phyloP scores from a whole-genome alignment of 1,284 basidiomycete species.

The Fomitopsis schrenkii region DNA sequence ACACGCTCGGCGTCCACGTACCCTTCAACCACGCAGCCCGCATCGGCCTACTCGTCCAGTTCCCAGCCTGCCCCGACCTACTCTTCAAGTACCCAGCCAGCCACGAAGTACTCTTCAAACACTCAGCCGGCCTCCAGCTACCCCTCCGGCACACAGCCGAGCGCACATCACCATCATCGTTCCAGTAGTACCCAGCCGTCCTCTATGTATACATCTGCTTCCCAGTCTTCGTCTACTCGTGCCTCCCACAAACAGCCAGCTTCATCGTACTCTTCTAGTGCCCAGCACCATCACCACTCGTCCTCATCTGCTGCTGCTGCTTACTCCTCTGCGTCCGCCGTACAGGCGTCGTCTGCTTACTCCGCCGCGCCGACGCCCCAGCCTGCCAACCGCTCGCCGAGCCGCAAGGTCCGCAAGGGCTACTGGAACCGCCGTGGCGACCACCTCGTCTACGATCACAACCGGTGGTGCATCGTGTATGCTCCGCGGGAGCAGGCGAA shows the following conservation, averaged over 20 bases:
- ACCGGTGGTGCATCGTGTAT: conserved; percentile 52
- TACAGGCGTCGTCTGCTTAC: conserved; percentile 16
- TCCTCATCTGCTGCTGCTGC: background rate
- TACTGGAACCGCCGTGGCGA: conserved; percentile 71
- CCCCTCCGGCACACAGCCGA: background rate
- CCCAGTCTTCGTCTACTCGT: background rate
- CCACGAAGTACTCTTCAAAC: no score
- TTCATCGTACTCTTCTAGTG: background rate
- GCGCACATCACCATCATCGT: background rate
- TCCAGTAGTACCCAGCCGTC: conserved; percentile 1
- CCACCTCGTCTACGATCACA: conserved; percentile 46
- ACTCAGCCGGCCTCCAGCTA: background rate
- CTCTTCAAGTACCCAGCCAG: no score
- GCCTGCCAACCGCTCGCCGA: background rate
- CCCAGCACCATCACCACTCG: background rate
- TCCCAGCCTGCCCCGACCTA: background rate
- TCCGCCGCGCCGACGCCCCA: conserved; percentile 1
- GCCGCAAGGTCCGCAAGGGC: conserved; percentile 40
- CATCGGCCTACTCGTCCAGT: background rate
- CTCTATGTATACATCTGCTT: background rate
- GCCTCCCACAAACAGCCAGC: background rate
- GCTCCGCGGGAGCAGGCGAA: conserved; percentile 49
- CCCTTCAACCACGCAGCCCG: background rate
- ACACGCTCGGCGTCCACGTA: background rate
- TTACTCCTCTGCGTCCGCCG: conserved; percentile 21